Base-by-base conservation (phyloP, 257 asterid genomes). In the Leonotis leonurus region DNA sequence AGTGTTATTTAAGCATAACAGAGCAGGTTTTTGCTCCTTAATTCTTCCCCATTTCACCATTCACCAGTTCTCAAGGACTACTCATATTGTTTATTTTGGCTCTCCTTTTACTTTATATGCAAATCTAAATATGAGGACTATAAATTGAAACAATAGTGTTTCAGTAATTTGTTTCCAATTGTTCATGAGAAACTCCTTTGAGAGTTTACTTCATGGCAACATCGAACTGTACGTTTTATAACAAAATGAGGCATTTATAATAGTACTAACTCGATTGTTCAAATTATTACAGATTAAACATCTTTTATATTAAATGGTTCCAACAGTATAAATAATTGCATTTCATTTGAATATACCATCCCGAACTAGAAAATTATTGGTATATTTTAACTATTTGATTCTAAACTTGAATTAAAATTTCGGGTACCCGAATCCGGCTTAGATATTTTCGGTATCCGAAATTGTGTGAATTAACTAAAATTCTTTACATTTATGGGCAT, bases 1-100 rank as follows among this genome's bases (percentile, higher is more conserved):
- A 29, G 59, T 61, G 40, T 60, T 58, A 16, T 75, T 44, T 22
- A 43, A 56, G 37, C 56, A 22, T 33, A 59, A 41, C n/a, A 45
- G 37, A 53, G 70, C 70, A 61, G 53, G 51, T 11, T 29, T 54
- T 22, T 59, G 60, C 49, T 44, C 36, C 56, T 40, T 26, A 16
- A 33, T 2, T 53, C 50, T 35, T 51, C n/a, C n/a, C n/a, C n/a
- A n/a, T 32, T 9, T 8, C 39, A 29, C 29, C 8, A 13, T 67
- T 39, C 41, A 16, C 41, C 1, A 5, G 16, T 13, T 11, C 39
- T 52, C 24, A 13, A 0, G 59, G n/a, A 18, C 41, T 36, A n/a
- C 35, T 4, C 1, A 30, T 30, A 10, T 37, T 37, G 43, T 37
- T 37, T 37, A 11, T 12, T 10, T 12, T 37, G 6, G 12, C 12